Percentiles rank a stretch among this genome's conserved stretches.
phyloP scores from a whole-genome alignment of 352 stramenopile species.

The Plasmopara viticola region DNA sequence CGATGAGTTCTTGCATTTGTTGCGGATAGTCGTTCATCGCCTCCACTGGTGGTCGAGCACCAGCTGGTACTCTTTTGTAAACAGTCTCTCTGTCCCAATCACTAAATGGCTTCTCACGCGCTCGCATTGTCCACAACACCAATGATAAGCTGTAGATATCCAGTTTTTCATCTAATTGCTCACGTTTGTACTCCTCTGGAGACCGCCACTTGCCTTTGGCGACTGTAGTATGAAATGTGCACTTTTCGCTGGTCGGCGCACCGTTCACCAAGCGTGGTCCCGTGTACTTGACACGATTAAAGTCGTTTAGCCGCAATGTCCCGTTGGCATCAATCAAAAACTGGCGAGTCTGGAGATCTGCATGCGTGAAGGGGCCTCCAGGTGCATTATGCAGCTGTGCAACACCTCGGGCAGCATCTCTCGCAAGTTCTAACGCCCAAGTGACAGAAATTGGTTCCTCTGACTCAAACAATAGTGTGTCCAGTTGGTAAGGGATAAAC shows the following conservation, averaged over 20 bases:
- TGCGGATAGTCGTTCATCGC: slow-evolving; percentile 54
- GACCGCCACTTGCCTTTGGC: slow-evolving; percentile 77
- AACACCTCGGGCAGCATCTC: slow-evolving; percentile 52
- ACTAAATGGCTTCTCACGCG: slow-evolving; percentile 42
- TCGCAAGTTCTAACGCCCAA: slow-evolving; percentile 42
- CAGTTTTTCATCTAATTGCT: slow-evolving; percentile 45
- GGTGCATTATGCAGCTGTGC: slow-evolving; percentile 56
- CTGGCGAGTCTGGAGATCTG: slow-evolving; percentile 74
- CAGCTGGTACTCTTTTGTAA: slow-evolving; percentile 45
- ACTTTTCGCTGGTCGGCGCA: slow-evolving; percentile 33
- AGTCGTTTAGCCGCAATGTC: slow-evolving; percentile 67
- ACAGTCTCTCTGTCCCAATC: slow-evolving; percentile 41
- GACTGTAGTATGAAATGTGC: slow-evolving; percentile 51
- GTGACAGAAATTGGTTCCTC: slow-evolving; percentile 33
- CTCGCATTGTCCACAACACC: slow-evolving; percentile 55
- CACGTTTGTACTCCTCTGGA: slow-evolving; percentile 58
- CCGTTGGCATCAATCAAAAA: slow-evolving; percentile 63
- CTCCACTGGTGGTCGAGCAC: slow-evolving; percentile 34
- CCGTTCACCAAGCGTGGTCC: slow-evolving; percentile 36
- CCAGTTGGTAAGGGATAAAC: slow-evolving; percentile 56
- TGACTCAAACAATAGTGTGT: slow-evolving; percentile 54
- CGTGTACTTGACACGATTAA: slow-evolving; percentile 75
- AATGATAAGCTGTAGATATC: slow-evolving; percentile 69
- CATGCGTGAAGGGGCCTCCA: slow-evolving; percentile 68
- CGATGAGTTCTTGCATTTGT: slow-evolving; percentile 60